phyloP scores from a whole-genome alignment of 1,139 yeast species.

The Williopsis jadinii region DNA sequence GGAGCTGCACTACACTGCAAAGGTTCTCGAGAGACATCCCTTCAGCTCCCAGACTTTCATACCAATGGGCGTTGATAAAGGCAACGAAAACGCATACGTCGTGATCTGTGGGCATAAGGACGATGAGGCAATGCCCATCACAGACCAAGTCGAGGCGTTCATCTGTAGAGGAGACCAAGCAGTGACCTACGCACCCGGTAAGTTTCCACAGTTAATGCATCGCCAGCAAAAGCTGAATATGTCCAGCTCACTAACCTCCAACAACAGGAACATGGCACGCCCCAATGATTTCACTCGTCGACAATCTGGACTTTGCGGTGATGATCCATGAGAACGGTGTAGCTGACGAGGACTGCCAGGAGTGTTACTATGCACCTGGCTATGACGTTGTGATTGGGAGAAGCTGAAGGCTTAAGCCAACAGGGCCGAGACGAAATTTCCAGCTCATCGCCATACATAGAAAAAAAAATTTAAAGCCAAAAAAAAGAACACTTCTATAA shows the following conservation, averaged over 20 bases:
- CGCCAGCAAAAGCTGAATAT: too few relatives aligned
- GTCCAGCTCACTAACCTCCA: background rate
- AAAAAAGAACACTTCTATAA: too few relatives aligned
- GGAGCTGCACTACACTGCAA: slow-evolving; percentile 38
- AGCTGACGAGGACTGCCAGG: slow-evolving; percentile 76
- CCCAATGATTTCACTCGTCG: slow-evolving; percentile 71
- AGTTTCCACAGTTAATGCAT: slow-evolving; percentile 2
- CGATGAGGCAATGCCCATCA: slow-evolving; percentile 50
- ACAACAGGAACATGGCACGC: slow-evolving; percentile 64
- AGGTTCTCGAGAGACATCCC: slow-evolving; percentile 86
- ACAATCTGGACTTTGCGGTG: slow-evolving; percentile 73
- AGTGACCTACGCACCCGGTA: slow-evolving; percentile 73
- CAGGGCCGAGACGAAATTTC: too few relatives aligned
- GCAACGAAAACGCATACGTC: slow-evolving; percentile 45
- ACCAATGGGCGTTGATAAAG: slow-evolving; percentile 67
- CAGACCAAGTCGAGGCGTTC: slow-evolving; percentile 55
- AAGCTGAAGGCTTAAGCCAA: too few relatives aligned
- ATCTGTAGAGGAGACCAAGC: slow-evolving; percentile 78
- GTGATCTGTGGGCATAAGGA: slow-evolving; percentile 74
- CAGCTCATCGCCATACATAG: too few relatives aligned
- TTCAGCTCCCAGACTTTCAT: slow-evolving; percentile 84
- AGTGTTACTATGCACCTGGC: slow-evolving; percentile 56
- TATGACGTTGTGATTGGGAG: slow-evolving; percentile 25
- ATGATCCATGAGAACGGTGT: slow-evolving; percentile 78
- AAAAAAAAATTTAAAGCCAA: too few relatives aligned